These are phyloP conservation scores for Dendrostoma leiphaemia DNA, from an alignment of 2,329 filamentous ascomycete genomes.

Conservation along the genomic window DNA sequence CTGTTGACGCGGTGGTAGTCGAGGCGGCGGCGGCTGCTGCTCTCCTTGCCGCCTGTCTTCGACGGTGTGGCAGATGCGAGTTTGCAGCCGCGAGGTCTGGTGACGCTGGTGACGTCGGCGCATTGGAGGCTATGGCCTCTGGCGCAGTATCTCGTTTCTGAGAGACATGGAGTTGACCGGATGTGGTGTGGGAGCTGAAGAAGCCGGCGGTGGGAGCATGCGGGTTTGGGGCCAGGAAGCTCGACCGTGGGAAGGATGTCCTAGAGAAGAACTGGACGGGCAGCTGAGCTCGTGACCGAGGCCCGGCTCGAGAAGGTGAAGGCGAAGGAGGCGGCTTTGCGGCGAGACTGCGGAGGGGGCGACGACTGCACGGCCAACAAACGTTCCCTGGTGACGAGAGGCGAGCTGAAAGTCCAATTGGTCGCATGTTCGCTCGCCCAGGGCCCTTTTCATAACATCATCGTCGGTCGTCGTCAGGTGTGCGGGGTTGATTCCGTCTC, in stretches of 20 bases:
- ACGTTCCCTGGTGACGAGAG: conserved; percentile 17
- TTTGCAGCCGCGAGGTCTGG: neutral
- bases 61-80: conserved; percentile 24
- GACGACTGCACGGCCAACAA: conserved; percentile 27
- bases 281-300: neutral
- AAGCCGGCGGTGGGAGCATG: conserved; percentile 29
- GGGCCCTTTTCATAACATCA: neutral
- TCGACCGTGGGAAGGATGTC: conserved; percentile 19
- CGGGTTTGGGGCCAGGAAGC: conserved; percentile 17
- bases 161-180: conserved; percentile 28
- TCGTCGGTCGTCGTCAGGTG: neutral
- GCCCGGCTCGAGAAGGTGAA: neutral
- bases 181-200: conserved; percentile 33
- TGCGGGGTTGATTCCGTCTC: no score
- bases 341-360: conserved; percentile 8
- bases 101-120: neutral
- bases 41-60: conserved; percentile 26
- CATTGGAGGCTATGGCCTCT: conserved; percentile 10
- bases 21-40: conserved; percentile 16
- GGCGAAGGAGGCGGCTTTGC: neutral
- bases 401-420: conserved; percentile 11
- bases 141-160: conserved; percentile 8
- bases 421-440: conserved; percentile 14
- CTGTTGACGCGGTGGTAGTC: conserved; percentile 5
- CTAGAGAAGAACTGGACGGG: conserved; percentile 22